A percentile compares a stretch with the other conserved stretches of the same genome.
phyloP scores from a whole-genome alignment of 2,329 filamentous ascomycete genomes.

The Penicillium aurantiogriseum region DNA sequence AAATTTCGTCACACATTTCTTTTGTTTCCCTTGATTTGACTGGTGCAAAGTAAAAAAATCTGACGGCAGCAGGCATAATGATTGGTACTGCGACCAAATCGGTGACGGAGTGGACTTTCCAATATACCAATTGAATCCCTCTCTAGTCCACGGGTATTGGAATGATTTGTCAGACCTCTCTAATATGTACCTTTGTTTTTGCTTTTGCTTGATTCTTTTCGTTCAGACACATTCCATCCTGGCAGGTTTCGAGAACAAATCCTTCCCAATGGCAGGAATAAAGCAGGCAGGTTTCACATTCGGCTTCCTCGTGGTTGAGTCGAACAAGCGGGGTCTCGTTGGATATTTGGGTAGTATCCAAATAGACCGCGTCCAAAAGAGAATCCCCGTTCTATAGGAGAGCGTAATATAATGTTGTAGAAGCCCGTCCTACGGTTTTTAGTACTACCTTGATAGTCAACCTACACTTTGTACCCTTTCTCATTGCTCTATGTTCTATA shows the following conservation, averaged over 20 bases:
- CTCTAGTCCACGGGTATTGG: background rate
- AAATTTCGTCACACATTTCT: conserved; percentile 4
- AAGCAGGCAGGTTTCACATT: conserved; percentile 18
- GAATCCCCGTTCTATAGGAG: conserved; percentile 4
- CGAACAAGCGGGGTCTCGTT: conserved; percentile 22
- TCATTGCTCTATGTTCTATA: background rate
- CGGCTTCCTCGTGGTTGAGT: conserved; percentile 21
- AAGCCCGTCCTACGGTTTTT: background rate
- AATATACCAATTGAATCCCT: background rate
- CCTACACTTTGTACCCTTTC: background rate
- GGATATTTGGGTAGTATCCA: conserved; percentile 10
- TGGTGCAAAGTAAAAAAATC: conserved; percentile 16
- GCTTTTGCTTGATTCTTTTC: conserved; percentile 2
- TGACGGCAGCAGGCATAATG: conserved; percentile 18
- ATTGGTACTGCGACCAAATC: conserved; percentile 19
- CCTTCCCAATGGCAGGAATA: background rate
- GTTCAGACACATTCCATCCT: conserved; percentile 12
- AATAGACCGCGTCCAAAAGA: conserved; percentile 15
- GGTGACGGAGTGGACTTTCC: background rate
- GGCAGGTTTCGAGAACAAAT: conserved; percentile 2
- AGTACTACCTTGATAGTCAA: background rate
- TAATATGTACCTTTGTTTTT: background rate
- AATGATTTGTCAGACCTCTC: conserved; percentile 4
- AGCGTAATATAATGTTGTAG: background rate
- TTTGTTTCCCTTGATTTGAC: conserved; percentile 14